Conservation (phyloP, 345 rosid genomes). For the Xanthoceras sorbifolium region DNA sequence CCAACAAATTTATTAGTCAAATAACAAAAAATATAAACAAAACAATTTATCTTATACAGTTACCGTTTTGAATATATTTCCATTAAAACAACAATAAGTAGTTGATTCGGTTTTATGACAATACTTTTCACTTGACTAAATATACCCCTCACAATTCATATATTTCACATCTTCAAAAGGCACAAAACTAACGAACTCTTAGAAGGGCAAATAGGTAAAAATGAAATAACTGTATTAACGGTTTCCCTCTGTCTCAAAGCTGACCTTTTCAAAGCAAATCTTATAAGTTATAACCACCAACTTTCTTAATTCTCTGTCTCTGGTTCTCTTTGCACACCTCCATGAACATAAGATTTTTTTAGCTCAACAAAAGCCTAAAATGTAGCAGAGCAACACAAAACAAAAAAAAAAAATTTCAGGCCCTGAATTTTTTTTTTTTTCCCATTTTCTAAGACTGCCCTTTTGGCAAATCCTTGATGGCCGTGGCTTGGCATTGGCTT, state of each 20-base stretch:
- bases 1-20: too few relatives aligned
- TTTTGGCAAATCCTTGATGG: conserved; percentile 50
- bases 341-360: conserved; percentile 25
- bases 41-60: too few relatives aligned
- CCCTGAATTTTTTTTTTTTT: not conserved
- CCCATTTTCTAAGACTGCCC: conserved; percentile 23
- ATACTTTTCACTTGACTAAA: not conserved
- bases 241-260: not conserved
- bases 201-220: not conserved
- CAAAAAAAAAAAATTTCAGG: not conserved
- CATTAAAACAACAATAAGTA: not conserved
- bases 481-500: conserved; percentile 57
- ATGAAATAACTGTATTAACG: conserved; percentile 13
- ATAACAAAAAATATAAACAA: too few relatives aligned
- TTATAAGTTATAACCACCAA: not conserved
- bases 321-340: conserved; percentile 25
- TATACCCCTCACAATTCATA: not conserved
- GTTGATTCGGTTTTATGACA: not conserved
- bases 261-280: conserved; percentile 28
- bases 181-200: not conserved
- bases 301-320: conserved; percentile 8
- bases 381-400: conserved; percentile 18
- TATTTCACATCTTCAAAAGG: not conserved
- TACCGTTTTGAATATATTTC: too few relatives aligned
- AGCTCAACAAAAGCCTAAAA: conserved; percentile 35